Conservation (phyloP, 768 basidiomycete species). For the Termitomyces bulborhizus region DNA sequence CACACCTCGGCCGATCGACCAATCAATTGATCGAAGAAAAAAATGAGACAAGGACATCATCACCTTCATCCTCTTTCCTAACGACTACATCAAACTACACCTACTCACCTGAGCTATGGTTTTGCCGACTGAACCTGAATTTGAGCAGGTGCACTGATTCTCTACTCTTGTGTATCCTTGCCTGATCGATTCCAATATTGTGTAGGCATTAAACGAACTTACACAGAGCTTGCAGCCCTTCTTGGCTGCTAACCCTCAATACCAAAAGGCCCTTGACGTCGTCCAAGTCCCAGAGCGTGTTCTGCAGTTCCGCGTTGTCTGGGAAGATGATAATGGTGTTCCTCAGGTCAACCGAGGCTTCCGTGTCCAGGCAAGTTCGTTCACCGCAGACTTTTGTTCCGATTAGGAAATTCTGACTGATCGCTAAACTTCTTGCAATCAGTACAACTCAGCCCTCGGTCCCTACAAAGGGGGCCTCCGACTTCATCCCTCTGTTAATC, state of each 20-base stretch:
- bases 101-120: conserved; percentile 23
- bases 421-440: neutral
- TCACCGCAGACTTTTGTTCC: neutral
- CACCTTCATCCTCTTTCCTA: neutral
- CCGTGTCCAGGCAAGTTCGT: conserved; percentile 56
- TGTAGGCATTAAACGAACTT: conserved; percentile 61
- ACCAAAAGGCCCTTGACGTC: conserved; percentile 61
- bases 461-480: conserved; percentile 79
- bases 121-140: conserved; percentile 58
- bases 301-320: conserved; percentile 67
- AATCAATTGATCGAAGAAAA: no score
- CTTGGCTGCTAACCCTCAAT: conserved; percentile 59
- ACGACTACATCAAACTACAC: neutral
- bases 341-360: conserved; percentile 68
- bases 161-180: neutral
- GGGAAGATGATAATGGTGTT: conserved; percentile 66
- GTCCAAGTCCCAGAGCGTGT: conserved; percentile 52
- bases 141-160: conserved; percentile 47
- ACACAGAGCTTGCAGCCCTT: conserved; percentile 56
- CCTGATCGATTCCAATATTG: neutral
- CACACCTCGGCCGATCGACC: no score
- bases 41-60: no score
- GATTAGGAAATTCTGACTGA: neutral
- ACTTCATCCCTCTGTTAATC: conserved; percentile 73
- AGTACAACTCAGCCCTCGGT: conserved; percentile 75